phyloP scores from a whole-genome alignment of 352 stramenopile species.

The Aphanomyces cochlioides region DNA sequence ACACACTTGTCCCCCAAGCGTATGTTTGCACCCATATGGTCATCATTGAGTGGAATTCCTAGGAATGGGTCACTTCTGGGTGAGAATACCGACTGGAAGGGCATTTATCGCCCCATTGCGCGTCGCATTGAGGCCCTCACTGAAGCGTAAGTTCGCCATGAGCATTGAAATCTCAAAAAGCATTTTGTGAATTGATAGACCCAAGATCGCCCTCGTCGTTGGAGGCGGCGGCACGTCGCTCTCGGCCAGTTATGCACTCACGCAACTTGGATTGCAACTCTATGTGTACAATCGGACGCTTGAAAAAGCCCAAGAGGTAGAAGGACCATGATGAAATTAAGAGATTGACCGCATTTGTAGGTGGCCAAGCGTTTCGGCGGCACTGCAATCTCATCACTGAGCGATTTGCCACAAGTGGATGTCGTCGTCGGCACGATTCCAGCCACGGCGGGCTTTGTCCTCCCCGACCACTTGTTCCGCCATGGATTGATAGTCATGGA shows the following conservation, averaged over 20 bases:
- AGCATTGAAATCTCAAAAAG: neutral
- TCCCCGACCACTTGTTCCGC: conserved; percentile 68
- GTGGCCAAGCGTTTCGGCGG: conserved; percentile 87
- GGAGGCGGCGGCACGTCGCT: conserved; percentile 93
- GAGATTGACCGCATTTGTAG: neutral
- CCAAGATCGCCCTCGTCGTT: conserved; percentile 64
- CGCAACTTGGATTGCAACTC: conserved; percentile 78
- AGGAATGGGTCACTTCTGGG: conserved; percentile 51
- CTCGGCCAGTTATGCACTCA: conserved; percentile 92
- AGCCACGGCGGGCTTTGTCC: conserved; percentile 72
- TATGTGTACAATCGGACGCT: conserved; percentile 96
- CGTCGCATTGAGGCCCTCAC: conserved; percentile 39
- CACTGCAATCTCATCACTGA: conserved; percentile 50
- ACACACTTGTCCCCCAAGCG: conserved; percentile 91
- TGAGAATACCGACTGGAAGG: conserved; percentile 99
- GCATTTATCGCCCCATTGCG: conserved; percentile 92
- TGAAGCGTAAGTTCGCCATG: neutral
- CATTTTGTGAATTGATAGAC: neutral
- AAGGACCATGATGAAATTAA: neutral
- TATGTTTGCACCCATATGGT: conserved; percentile 38
- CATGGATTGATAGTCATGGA: conserved; percentile 89
- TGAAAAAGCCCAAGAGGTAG: conserved; percentile 76
- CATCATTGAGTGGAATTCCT: conserved; percentile 42
- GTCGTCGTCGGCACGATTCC: conserved; percentile 96
- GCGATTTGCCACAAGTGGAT: conserved; percentile 56